Percentiles rank a stretch among this genome's conserved stretches.
These are phyloP conservation scores for Lupinus albus DNA, from an alignment of 306 rosid species.

Conservation along the genomic window DNA sequence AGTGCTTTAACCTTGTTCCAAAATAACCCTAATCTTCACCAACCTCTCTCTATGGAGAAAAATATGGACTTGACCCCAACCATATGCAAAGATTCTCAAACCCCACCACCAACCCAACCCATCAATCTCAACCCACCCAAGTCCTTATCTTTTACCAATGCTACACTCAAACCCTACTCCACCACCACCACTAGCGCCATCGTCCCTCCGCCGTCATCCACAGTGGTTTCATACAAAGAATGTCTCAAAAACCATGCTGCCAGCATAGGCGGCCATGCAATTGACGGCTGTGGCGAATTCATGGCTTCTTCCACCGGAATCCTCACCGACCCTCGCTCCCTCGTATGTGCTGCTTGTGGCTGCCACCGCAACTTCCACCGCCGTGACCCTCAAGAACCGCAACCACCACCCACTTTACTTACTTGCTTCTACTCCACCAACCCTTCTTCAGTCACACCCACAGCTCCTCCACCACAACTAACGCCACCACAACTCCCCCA, in stretches of 20 bases:
- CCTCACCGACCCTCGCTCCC: slow-evolving; percentile 64
- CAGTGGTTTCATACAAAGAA: slow-evolving; percentile 58
- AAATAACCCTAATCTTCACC: slow-evolving; percentile 53
- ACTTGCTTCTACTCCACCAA: slow-evolving; percentile 39
- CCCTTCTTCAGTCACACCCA: slow-evolving; percentile 39
- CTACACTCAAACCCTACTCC: slow-evolving; percentile 50
- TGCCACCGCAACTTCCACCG: slow-evolving; percentile 99
- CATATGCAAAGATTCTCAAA: slow-evolving; percentile 49
- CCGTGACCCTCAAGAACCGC: slow-evolving; percentile 55
- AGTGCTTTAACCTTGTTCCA: slow-evolving; percentile 30
- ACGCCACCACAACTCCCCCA: slow-evolving; percentile 35
- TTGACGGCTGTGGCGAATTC: slow-evolving; percentile 95
- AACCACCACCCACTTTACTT: slow-evolving; percentile 23
- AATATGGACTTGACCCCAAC: slow-evolving; percentile 56
- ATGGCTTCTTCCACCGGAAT: slow-evolving; percentile 57
- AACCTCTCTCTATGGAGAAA: slow-evolving; percentile 25
- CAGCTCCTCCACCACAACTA: slow-evolving; percentile 38
- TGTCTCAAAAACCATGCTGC: slow-evolving; percentile 96
- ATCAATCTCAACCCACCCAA: slow-evolving; percentile 30
- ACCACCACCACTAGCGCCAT: neutral
- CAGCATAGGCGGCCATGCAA: slow-evolving; percentile 74
- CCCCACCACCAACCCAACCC: slow-evolving; percentile 52
- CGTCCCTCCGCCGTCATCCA: neutral
- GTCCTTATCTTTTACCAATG: slow-evolving; percentile 58
- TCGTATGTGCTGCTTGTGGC: slow-evolving; percentile 89